These are phyloP conservation scores for Russula virescens DNA, from an alignment of 768 basidiomycete species.

Conservation along the genomic window DNA sequence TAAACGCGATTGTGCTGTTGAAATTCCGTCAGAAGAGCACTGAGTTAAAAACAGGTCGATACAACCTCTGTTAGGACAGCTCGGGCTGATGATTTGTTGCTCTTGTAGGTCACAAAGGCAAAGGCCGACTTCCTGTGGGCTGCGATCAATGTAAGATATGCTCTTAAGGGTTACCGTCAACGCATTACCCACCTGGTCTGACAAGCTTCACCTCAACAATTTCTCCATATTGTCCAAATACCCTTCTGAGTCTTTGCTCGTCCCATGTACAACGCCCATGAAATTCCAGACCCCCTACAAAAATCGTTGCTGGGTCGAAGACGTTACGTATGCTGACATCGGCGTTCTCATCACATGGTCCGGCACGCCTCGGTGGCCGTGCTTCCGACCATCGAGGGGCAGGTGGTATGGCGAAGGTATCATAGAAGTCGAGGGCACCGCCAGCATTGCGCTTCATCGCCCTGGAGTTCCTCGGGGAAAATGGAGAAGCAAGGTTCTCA, in stretches of 20 bases:
- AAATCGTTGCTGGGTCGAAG: constrained; percentile 63
- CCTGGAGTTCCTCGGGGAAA: constrained; percentile 27
- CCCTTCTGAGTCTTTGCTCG: constrained; percentile 50
- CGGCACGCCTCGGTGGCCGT: neutral
- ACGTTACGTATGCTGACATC: constrained; percentile 32
- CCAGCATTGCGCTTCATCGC: constrained; percentile 41
- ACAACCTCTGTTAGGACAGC: constrained; percentile 62
- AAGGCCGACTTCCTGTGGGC: constrained; percentile 64
- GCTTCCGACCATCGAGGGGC: constrained; percentile 13
- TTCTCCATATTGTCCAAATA: constrained; percentile 61
- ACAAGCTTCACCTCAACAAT: constrained; percentile 63
- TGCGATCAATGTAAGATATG: constrained; percentile 28
- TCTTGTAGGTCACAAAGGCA: constrained; percentile 70
- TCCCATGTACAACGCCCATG: constrained; percentile 62
- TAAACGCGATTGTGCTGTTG: constrained; percentile 66
- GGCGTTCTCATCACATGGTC: constrained; percentile 12
- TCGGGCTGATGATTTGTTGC: constrained; percentile 55
- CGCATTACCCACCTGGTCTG: constrained; percentile 48
- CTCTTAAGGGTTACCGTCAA: neutral
- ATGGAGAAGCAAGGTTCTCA: constrained; percentile 25
- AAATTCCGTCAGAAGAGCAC: constrained; percentile 13
- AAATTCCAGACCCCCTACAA: constrained; percentile 71
- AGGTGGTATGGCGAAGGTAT: constrained; percentile 41
- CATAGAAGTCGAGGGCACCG: constrained; percentile 45
- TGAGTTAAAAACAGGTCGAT: constrained; percentile 8